Conservation (phyloP, 169 alveolate genomes). For the Eimeria zaria region DNA sequence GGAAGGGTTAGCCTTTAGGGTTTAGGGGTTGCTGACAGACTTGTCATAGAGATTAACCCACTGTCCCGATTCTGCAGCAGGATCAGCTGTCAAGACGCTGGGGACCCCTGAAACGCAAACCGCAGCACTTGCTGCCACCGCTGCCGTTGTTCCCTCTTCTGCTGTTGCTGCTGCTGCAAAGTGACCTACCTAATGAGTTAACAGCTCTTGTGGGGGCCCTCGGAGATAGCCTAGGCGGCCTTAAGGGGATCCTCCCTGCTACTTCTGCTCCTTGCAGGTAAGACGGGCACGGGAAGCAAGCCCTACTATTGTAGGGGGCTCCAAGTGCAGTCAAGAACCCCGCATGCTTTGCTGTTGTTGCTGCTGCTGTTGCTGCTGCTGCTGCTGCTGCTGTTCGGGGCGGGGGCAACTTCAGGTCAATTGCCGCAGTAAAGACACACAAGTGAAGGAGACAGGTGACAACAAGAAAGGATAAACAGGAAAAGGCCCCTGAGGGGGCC, state of each 20-base stretch:
- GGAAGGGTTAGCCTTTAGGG: constrained; percentile 30
- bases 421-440: too few relatives aligned
- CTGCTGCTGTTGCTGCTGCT: constrained; percentile 16
- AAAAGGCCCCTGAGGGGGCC: background rate
- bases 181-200: too few relatives aligned
- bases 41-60: constrained; percentile 41
- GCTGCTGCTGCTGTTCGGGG: background rate
- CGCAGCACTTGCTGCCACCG: constrained; percentile 1
- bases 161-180: constrained; percentile 8
- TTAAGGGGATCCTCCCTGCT: too few relatives aligned
- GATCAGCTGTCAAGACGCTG: background rate
- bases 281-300: too few relatives aligned
- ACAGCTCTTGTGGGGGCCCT: too few relatives aligned
- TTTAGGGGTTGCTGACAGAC: constrained; percentile 10
- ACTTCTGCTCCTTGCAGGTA: background rate
- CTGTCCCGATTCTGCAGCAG: background rate
- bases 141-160: background rate
- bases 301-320: too few relatives aligned
- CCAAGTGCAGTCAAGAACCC: too few relatives aligned
- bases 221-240: too few relatives aligned
- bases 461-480: background rate
- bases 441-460: background rate
- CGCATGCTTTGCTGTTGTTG: background rate
- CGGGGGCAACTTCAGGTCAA: background rate
- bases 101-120: constrained; percentile 33